Conservation (phyloP, 495 filamentous ascomycete species). For the Penicillium coffeae region DNA sequence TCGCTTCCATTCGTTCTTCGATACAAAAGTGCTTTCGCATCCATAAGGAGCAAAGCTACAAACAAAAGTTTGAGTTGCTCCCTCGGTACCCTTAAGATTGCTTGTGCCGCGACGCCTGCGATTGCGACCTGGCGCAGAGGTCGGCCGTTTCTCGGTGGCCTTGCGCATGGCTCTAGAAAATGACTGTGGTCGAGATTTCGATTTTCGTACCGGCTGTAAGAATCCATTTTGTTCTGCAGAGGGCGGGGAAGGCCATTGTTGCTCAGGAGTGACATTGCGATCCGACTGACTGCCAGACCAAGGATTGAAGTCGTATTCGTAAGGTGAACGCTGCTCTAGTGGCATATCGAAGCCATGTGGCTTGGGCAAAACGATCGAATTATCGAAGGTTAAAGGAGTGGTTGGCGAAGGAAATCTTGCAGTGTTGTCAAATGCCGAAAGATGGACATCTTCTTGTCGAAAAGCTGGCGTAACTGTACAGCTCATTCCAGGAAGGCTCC, state of each 20-base stretch:
- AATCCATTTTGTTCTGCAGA: neutral
- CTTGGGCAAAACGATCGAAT: constrained; percentile 5
- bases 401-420: constrained; percentile 16
- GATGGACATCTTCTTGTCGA: constrained; percentile 18
- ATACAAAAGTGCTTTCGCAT: constrained; percentile 80
- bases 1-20: constrained; percentile 97
- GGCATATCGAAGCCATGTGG: constrained; percentile 1
- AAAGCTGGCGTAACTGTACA: constrained; percentile 20
- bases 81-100: constrained; percentile 9
- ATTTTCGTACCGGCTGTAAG: neutral
- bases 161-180: constrained; percentile 7
- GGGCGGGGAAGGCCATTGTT: constrained; percentile 10
- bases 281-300: constrained; percentile 17
- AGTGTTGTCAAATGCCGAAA: constrained; percentile 8
- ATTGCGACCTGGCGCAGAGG: constrained; percentile 9
- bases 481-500: constrained; percentile 13
- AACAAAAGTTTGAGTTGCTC: constrained; percentile 61
- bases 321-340: constrained; percentile 11
- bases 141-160: constrained; percentile 1
- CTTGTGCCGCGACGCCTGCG: constrained; percentile 5
- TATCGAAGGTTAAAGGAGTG: constrained; percentile 10
- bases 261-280: constrained; percentile 15
- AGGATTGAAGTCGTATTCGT: constrained; percentile 9
- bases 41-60: constrained; percentile 82
- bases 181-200: constrained; percentile 3